Conservation (phyloP, 768 basidiomycete species). For the Psilocybe tampanensis region DNA sequence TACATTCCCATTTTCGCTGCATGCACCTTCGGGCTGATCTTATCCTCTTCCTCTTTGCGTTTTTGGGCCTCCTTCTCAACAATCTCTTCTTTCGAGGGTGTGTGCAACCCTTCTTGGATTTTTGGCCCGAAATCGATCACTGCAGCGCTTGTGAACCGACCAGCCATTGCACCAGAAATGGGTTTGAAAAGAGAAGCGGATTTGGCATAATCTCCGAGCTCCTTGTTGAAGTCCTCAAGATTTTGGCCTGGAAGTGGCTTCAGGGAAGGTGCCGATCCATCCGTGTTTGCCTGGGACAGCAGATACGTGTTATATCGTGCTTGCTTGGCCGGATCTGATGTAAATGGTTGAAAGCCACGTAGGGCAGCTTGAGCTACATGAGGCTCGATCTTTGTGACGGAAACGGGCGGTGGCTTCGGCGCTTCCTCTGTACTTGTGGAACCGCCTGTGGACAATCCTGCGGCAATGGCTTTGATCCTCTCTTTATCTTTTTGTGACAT, state of each 20-base stretch:
- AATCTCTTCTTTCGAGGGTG: conserved; percentile 50
- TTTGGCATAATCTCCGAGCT: conserved; percentile 85
- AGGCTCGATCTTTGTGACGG: conserved; percentile 65
- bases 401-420: conserved; percentile 20
- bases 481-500: conserved; percentile 92
- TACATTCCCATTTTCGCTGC: conserved; percentile 91
- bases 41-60: conserved; percentile 49
- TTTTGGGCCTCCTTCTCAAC: conserved; percentile 43
- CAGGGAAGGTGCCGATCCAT: conserved; percentile 48
- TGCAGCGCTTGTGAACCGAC: conserved; percentile 85
- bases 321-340: conserved; percentile 75
- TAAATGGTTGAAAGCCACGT: conserved; percentile 89
- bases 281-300: conserved; percentile 61
- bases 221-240: conserved; percentile 74
- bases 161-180: conserved; percentile 89
- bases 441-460: conserved; percentile 27
- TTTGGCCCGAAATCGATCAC: conserved; percentile 68
- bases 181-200: conserved; percentile 91
- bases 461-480: conserved; percentile 66
- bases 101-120: conserved; percentile 68
- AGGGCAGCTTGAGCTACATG: conserved; percentile 87
- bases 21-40: conserved; percentile 74
- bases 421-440: conserved; percentile 18
- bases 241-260: conserved; percentile 58
- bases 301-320: conserved; percentile 85